Base-by-base conservation (phyloP, 768 basidiomycete species). In the Lepiota venenata region DNA sequence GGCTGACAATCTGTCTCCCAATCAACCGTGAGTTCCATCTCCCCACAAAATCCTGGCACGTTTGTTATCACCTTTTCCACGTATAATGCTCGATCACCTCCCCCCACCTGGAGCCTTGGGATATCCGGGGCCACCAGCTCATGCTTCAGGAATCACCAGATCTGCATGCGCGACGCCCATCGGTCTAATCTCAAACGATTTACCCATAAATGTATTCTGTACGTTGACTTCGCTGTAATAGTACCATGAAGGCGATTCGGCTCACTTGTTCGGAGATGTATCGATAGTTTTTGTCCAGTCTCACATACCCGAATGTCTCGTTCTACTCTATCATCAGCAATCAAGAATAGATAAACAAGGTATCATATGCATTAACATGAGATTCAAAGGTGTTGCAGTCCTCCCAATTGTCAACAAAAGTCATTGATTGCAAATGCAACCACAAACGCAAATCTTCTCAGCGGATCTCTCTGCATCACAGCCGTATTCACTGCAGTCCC, bases 381-480 rank as follows among this genome's bases (percentile, higher is more conserved):
- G 95, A 68, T 97, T 97, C 71, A 97, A 97, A 1, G 94, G 95
- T 69, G 97, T 97, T 11, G 95, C 95, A 58, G 98, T 97, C 37
- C 95, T 82, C 3, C 96, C 95, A 60, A 96, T 91, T 2, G 95
- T 98, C 20, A 90, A 93, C 1, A 91, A 93, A 70, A 98, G 71
- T 98, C 97, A 22, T 91, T 91, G 93, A 97, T 97, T 2, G 94
- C 95, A 68, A 98, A 98, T 1, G 93, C 95, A 16, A 89, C 93
- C 14, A 98, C 93, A 63, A 85, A 98, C 2, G 93, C 94, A 47
- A 97, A 83, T 2, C 95, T 83, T 49, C 84, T 82, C 42, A 89
- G 79, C 1, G 92, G 83, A 63, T 97, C 91, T 21, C 65, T 65
- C 64, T 95, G 90, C 40, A 73, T 76, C 7, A 82, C 83, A 21